Conservation (phyloP, 169 alveolate species). For the Babesia divergens region DNA sequence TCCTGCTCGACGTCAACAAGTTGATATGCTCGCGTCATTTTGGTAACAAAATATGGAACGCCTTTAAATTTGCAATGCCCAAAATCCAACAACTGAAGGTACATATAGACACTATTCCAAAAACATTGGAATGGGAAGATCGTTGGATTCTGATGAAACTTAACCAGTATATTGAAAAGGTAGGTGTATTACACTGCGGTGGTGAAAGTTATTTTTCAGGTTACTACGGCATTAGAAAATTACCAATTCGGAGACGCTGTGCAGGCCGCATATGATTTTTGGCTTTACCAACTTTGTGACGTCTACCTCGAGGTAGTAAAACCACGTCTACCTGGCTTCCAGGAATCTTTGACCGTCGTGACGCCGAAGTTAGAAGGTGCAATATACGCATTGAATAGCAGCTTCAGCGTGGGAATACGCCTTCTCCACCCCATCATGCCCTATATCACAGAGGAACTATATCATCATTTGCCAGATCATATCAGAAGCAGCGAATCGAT, state of each 20-base stretch:
- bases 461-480: constrained; percentile 86
- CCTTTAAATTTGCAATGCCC: constrained; percentile 87
- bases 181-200: not conserved
- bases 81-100: constrained; percentile 31
- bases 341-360: constrained; percentile 26
- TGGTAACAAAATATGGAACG: constrained; percentile 98
- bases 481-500: constrained; percentile 61
- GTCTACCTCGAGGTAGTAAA: constrained; percentile 93
- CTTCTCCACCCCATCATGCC: constrained; percentile 98
- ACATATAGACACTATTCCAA: constrained; percentile 48
- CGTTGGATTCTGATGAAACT: constrained; percentile 92
- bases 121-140: constrained; percentile 86
- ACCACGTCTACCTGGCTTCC: constrained; percentile 70
- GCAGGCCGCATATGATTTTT: constrained; percentile 89
- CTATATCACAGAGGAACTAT: constrained; percentile 95
- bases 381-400: constrained; percentile 67
- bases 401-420: constrained; percentile 82
- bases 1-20: constrained; percentile 94
- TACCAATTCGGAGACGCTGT: constrained; percentile 93
- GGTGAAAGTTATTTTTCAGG: not conserved
- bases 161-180: constrained; percentile 71
- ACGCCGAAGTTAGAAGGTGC: constrained; percentile 51
- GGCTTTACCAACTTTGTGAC: constrained; percentile 97
- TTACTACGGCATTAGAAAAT: constrained; percentile 81
- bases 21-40: constrained; percentile 96